Evolutionary conservation across 1,139 yeast genomes (phyloP), one percentile per base, ranked within the genome.

Genomic region (Candida pseudoviswanathii): DNA sequence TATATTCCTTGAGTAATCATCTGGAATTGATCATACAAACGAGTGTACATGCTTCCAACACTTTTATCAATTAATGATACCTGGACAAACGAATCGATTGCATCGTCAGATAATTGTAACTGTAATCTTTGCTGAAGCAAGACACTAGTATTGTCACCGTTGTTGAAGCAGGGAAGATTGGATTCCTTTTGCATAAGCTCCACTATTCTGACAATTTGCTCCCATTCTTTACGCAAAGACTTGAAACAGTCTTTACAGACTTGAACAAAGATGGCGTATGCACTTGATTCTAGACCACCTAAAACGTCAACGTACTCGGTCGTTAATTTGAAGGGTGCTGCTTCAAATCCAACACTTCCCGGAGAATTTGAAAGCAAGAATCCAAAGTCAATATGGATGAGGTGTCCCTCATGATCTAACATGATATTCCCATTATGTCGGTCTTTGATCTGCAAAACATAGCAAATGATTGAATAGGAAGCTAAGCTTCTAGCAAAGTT

Each of bases 371-470:
- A 89, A 4, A 94, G 73, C 61, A 94, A 69, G 64, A 91, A 94
- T 0, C 99, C 99, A 71, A 94, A 94, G 69, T 94, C 99, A 58
- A 94, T 94, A 65, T 94, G 99, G 44, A 91, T 85, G 10, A 94
- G 86, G 64, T 94, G 98, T 0, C 99, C 99, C 56, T 92, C 96
- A 53, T 85, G 84, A 63, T 94, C 99, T 16, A 94, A 71, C 88
- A 94, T 86, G 44, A 94, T 92, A 66, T 94, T 94, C 61, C 99
- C 99, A 65, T 94, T 94, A 63, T 94, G 99, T 53, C 99, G 80
- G 66, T 94, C 99, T 61, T 94, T 94, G 48, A 94, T 88, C 67
- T 94, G 98, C 43, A 94, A 73, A 30, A 92, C 70, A 60, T 94
- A 94, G 63, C 96, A 91, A 40, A 94, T 84, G 11, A 94, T 77